Base-by-base conservation (phyloP, 148 eudicot genomes). In the Tetragonia tetragonoides region DNA sequence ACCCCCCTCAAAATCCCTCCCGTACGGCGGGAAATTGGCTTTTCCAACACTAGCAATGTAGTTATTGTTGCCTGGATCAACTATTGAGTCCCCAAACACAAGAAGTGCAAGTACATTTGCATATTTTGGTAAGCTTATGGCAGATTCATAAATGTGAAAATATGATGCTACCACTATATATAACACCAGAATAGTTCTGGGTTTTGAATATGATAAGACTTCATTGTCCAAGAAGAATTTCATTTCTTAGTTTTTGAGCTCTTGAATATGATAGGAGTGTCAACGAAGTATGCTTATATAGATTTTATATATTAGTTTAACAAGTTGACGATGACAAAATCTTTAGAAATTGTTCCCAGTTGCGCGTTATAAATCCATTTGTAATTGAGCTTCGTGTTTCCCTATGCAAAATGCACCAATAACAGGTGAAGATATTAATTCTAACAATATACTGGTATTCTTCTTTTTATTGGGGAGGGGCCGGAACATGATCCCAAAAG, bases 61-160 rank as follows among this genome's bases (percentile, higher is more conserved):
- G 83, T 93, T 88, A 72, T 91, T 93, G 76, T 93, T 93, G 37
- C 98, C 93, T 0, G 96, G 72, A 73, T 93, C 96, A 2, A 93
- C 92, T 17, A 91, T 82, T 3, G 98, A 93, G 75, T 93, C 98
- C 63, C 98, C 98, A 66, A 93, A 93, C 61, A 91, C 85, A 20
- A 91, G 8, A 14, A 93, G 86, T 37, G 96, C 93, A 5, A 96
- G 96, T 2, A 74, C 73, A 7, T 61, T 77, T 34, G 10, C 80
- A 15, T 73, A 49, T 8, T 73, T 47, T 10, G 54, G 54, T 41
- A 73, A 59, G 1, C 6, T 40, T 67, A 77, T 53, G n/a, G 78
- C 67, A 42, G 39, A 7, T 51, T 34, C 78, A 74, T 21, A n/a
- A 20, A 49, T 76, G 8, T 59, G 68, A 7, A 80, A 14, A 46